Base-by-base conservation (phyloP, 2,329 filamentous ascomycete species). In the Scytalidium lignicola region DNA sequence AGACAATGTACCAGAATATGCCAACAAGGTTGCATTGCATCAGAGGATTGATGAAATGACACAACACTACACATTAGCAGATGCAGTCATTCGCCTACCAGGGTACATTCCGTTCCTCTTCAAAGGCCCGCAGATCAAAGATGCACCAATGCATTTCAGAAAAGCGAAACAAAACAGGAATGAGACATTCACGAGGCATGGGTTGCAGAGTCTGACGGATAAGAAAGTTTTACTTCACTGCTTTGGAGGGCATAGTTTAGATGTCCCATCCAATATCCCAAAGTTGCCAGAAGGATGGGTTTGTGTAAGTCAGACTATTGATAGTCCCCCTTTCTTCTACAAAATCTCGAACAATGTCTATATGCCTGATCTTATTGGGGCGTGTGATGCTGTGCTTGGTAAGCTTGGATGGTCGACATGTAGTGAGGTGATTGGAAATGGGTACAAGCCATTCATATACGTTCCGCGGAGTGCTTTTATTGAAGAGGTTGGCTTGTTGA, bases 371-470 rank as follows among this genome's bases (percentile, higher is more conserved):
- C 9, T 55, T 4, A 52, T 54, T 28, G 51, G 40, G 15, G 51
- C 51, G 8, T 51, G 47, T 54, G 51, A 55, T 49, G 53, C 44
- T 28, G 49, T 55, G 3, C 51, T 54, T 19, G 49, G 53, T 22
- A 55, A 55, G 21, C 43, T 55, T 18, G 51, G 53, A 17, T 54
- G 53, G 53, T 51, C 49, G 6, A 54, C 53, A 8, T 55, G 53
- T 18, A 52, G 51, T 26, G 53, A 55, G 32, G 53, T 52, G 15
- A 52, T 54, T 41, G 53, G 51, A 17, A 55, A 54, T 47, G 53
- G 51, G n/a, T 48, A 51, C 43, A 51, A 51, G 8, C 49, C 49
- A 0, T 51, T 48, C 28, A 49, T 54, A 19, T 54, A 50, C 48
- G 51, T 55, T 23, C 53, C 49, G 6, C 18, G 51, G 20, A 51